These are phyloP conservation scores for Nemania sp. DNA, from an alignment of 2,329 filamentous ascomycete species.

Conservation along the genomic window DNA sequence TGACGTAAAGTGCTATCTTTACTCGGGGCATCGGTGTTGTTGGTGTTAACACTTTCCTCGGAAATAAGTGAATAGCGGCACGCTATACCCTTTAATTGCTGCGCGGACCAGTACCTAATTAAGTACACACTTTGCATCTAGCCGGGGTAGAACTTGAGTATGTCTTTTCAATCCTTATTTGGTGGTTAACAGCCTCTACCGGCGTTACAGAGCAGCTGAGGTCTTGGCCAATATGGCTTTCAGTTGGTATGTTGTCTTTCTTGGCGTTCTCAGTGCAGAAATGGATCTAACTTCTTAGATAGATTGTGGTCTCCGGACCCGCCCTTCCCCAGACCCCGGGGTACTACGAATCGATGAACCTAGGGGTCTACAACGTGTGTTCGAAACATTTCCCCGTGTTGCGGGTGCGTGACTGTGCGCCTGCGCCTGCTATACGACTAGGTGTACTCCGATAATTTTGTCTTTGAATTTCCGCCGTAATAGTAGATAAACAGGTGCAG, in stretches of 20 bases:
- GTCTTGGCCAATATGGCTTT: constrained; percentile 12
- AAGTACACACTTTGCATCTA: no score
- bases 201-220: constrained; percentile 21
- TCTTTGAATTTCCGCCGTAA: constrained; percentile 12
- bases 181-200: no score
- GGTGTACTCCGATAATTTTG: neutral
- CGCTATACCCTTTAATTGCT: no score
- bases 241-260: constrained; percentile 3
- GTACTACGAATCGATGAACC: neutral
- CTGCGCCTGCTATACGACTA: constrained; percentile 1
- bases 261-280: constrained; percentile 23
- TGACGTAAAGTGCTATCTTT: no score
- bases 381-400: neutral
- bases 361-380: neutral
- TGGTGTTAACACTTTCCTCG: no score
- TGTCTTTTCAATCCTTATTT: no score
- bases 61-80: no score
- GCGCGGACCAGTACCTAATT: no score
- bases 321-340: constrained; percentile 9
- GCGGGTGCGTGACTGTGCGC: constrained; percentile 7
- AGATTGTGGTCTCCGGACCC: neutral
- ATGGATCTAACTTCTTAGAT: constrained; percentile 6
- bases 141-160: no score
- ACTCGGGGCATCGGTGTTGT: no score
- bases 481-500: constrained; percentile 8